Conservation (phyloP, 2,329 filamentous ascomycete species). For the Diaporthe amygdali region DNA sequence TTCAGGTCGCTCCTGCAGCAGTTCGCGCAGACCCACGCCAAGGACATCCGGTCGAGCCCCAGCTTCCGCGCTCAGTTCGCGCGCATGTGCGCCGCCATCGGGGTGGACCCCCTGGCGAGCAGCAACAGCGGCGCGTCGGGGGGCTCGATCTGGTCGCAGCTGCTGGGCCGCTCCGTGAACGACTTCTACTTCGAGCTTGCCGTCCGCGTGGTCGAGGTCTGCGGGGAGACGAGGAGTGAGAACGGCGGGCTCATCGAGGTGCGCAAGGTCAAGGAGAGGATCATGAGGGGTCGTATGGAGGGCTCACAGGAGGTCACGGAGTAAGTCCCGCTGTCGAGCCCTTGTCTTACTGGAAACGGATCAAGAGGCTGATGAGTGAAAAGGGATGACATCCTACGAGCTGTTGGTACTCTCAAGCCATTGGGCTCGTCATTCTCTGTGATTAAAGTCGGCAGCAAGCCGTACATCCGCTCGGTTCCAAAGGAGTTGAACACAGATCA, state of each 20-base stretch:
- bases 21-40: constrained; percentile 92
- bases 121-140: constrained; percentile 51
- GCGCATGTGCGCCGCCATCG: constrained; percentile 97
- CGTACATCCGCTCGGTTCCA: constrained; percentile 90
- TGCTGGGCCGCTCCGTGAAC: constrained; percentile 89
- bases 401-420: constrained; percentile 85
- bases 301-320: constrained; percentile 83
- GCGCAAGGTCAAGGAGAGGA: constrained; percentile 76
- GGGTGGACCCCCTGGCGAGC: constrained; percentile 90
- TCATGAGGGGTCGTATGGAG: constrained; percentile 75
- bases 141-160: constrained; percentile 87
- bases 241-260: constrained; percentile 93
- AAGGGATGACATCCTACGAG: constrained; percentile 87
- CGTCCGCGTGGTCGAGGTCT: constrained; percentile 94
- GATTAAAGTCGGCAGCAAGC: constrained; percentile 79
- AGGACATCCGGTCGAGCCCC: constrained; percentile 94
- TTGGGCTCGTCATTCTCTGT: constrained; percentile 89
- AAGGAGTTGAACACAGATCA: constrained; percentile 97
- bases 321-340: constrained; percentile 44
- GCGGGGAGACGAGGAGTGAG: constrained; percentile 81
- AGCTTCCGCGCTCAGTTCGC: constrained; percentile 96
- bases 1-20: constrained; percentile 95
- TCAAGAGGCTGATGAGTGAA: background rate
- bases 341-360: background rate
- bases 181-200: constrained; percentile 99